phyloP scores from a whole-genome alignment of 768 basidiomycete genomes.

The Auricularia heimuer region DNA sequence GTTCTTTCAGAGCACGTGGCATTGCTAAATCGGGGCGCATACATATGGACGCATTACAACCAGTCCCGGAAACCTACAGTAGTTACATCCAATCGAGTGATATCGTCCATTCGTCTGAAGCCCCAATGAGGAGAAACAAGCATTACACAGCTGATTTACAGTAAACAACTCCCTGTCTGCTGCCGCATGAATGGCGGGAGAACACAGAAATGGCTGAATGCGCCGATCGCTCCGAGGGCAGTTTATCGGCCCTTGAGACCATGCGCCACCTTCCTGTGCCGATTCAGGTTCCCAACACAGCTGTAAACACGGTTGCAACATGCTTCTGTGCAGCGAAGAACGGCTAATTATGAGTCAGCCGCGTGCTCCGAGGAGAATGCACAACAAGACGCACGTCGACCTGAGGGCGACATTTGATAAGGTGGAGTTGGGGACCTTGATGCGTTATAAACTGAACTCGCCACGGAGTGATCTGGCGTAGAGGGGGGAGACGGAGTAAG shows the following conservation, averaged over 20 bases:
- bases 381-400: background rate
- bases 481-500: too few species aligned
- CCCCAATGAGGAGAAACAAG: too few species aligned
- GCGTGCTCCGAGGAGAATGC: background rate
- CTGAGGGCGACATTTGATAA: background rate
- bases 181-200: background rate
- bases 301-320: background rate
- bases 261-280: background rate
- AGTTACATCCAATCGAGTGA: too few species aligned
- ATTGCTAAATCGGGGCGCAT: too few species aligned
- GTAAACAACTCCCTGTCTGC: background rate
- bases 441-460: too few species aligned
- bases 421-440: too few species aligned
- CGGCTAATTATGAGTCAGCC: background rate
- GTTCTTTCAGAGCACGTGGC: background rate
- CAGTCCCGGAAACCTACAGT: too few species aligned
- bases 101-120: too few species aligned
- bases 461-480: too few species aligned
- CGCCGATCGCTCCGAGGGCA: background rate
- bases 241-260: background rate
- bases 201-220: background rate
- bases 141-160: too few species aligned
- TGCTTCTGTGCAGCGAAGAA: background rate
- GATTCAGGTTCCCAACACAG: background rate
- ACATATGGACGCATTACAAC: too few species aligned